Evolutionary conservation across 208 protist species (phyloP).

Genomic region (Leishmania gerbilli): DNA sequence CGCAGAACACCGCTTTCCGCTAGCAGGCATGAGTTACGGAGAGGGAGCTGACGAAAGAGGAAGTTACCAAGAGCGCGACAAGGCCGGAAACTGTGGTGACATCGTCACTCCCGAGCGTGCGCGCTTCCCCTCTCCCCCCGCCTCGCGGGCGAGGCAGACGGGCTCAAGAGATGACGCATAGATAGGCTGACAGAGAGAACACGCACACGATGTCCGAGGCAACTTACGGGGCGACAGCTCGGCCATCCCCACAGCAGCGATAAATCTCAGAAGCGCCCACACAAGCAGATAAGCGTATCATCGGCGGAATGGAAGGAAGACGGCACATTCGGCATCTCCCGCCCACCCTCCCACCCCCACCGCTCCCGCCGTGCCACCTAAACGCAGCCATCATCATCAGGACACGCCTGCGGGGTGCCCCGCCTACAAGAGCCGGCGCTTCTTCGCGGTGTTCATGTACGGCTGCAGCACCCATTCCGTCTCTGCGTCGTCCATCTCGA

Average conservation of each 20-base stretch:
- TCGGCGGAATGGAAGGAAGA: not conserved
- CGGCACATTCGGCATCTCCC: not conserved
- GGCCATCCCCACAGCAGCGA: not conserved
- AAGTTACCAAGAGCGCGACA: not conserved
- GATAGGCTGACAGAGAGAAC: not conserved
- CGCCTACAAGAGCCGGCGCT: slow-evolving; percentile 83
- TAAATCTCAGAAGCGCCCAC: not conserved
- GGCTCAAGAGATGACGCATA: not conserved
- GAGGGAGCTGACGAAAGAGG: not conserved
- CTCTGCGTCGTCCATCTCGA: slow-evolving; percentile 97
- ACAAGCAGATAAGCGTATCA: not conserved
- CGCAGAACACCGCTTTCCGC: not conserved
- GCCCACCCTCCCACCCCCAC: not conserved
- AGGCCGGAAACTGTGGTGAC: not conserved
- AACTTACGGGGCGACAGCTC: not conserved
- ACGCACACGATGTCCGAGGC: not conserved
- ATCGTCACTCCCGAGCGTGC: not conserved
- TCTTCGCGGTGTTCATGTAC: slow-evolving; percentile 99
- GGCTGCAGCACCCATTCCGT: slow-evolving; percentile 98
- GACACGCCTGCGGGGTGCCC: not conserved
- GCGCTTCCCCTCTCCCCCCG: not conserved
- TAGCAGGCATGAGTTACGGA: not conserved
- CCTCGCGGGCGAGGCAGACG: not conserved
- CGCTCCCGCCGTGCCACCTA: not conserved
- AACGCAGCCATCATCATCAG: not conserved